phyloP scores from a whole-genome alignment of 495 filamentous ascomycete genomes.

The Podospora pseudoanserina region DNA sequence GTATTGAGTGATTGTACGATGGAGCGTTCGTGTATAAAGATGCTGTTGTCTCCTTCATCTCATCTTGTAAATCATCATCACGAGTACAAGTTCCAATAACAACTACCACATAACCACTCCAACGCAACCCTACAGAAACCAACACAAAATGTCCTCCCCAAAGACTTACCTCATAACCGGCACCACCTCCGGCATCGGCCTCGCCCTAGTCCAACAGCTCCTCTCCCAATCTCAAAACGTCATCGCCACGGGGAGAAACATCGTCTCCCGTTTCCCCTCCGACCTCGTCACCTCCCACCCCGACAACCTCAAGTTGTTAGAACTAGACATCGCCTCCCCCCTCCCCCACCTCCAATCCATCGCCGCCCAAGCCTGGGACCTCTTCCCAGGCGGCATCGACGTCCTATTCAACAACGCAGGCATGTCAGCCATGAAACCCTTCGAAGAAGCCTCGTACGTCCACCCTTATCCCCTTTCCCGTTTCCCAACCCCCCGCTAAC shows the following conservation, averaged over 20 bases:
- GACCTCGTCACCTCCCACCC: slow-evolving; percentile 9
- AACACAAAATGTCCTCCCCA: slow-evolving; percentile 20
- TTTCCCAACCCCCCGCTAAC: neutral
- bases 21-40: neutral
- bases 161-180: slow-evolving; percentile 31
- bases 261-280: slow-evolving; percentile 25
- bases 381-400: slow-evolving; percentile 31
- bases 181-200: slow-evolving; percentile 30
- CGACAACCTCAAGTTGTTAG: slow-evolving; percentile 28
- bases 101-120: neutral
- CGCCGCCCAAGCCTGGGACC: slow-evolving; percentile 23
- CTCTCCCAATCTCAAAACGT: slow-evolving; percentile 47
- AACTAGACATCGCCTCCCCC: slow-evolving; percentile 41
- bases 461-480: neutral
- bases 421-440: slow-evolving; percentile 22
- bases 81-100: neutral
- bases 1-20: neutral
- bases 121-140: neutral
- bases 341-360: slow-evolving; percentile 19
- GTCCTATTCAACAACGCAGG: slow-evolving; percentile 36
- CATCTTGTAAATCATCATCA: neutral
- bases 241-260: slow-evolving; percentile 40
- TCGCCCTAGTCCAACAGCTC: slow-evolving; percentile 38
- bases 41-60: neutral
- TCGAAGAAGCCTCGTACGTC: slow-evolving; percentile 27